A percentile compares a stretch with the other conserved stretches of the same genome.
Evolutionary conservation across 2,329 filamentous ascomycete species (phyloP).

Genomic region (Penicillium sclerotigenum): DNA sequence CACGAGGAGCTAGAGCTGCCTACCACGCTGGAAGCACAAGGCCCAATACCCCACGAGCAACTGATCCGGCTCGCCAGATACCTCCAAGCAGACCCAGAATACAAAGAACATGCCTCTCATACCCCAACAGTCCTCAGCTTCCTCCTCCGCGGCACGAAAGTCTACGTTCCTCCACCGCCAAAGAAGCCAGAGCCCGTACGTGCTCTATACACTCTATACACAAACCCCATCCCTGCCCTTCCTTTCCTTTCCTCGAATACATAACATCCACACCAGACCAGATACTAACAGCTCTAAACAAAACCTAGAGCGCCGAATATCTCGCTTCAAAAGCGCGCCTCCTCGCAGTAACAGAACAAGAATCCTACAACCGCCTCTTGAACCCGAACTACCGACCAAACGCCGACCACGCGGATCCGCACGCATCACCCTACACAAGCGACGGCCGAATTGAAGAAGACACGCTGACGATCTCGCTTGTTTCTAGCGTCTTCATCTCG

Average conservation of each 20-base stretch:
- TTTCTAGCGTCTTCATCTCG: conserved; percentile 86
- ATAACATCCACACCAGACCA: not conserved
- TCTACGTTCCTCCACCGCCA: conserved; percentile 77
- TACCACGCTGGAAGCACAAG: conserved; percentile 24
- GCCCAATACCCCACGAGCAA: conserved; percentile 44
- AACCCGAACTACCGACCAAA: conserved; percentile 55
- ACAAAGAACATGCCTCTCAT: conserved; percentile 1
- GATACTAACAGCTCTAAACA: not conserved
- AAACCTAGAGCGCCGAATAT: conserved; percentile 67
- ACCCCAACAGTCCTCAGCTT: conserved; percentile 56
- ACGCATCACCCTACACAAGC: conserved; percentile 6
- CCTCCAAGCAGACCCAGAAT: conserved; percentile 20
- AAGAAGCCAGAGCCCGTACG: conserved; percentile 73
- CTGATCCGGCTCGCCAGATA: conserved; percentile 38
- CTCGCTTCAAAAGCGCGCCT: conserved; percentile 83
- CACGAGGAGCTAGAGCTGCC: conserved; percentile 38
- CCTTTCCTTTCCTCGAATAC: not conserved
- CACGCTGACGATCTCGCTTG: conserved; percentile 54
- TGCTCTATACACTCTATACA: conserved; percentile 16
- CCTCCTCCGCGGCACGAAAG: conserved; percentile 66
- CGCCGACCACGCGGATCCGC: conserved; percentile 44
- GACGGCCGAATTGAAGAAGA: conserved; percentile 23
- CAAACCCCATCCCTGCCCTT: not conserved
- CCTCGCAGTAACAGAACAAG: conserved; percentile 75
- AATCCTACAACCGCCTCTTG: conserved; percentile 74